Evolutionary conservation across 129 eudicot genomes (phyloP), one percentile per base, ranked within the genome.

Genomic region (Tagetes patula): DNA sequence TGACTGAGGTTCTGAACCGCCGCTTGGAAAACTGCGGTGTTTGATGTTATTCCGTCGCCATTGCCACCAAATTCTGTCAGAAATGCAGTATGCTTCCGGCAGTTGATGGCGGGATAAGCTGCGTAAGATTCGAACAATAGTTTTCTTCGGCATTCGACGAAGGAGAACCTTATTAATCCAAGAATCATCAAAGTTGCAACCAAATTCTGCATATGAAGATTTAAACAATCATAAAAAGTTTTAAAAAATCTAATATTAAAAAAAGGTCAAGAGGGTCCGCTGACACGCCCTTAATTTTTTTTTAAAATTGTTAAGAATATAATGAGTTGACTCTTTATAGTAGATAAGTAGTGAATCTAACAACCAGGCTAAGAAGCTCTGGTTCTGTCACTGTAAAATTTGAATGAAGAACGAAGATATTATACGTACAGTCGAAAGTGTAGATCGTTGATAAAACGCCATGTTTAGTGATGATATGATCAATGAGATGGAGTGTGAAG

Each of bases 41-140:
- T 91, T 3, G 82, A 91, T 8, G 92, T 84, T 41, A 20, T 61
- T 0, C 97, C 97, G 53, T 91, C 95, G 9, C 92, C 92, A 2
- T 82, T 79, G 5, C 88, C 95, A 8, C 97, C 97, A 55, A 85
- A 91, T 56, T 88, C 95, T 30, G 95, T 83, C 83, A 91, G 47
- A 53, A 65, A 12, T 6, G 95, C 95, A 0, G 76, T 80, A 20
- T 88, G 88, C 20, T 88, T 91, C 2, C 97, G 74, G 47, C 97
- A 91, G 74, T 69, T 85, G 49, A 86, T 73, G 38, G 91, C 89
- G 0, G 67, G 42, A 36, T 81, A 88, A 46, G 78, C 55, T 64
- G 67, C 31, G 53, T 43, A 34, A 3, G 37, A 34, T 73, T 71
- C 50, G 4, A 4, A 36, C 12, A 12, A 10, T 8, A 2, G n/a